phyloP scores from a whole-genome alignment of 2,329 filamentous ascomycete genomes.

The Aspergillus fumigatiaffinis region DNA sequence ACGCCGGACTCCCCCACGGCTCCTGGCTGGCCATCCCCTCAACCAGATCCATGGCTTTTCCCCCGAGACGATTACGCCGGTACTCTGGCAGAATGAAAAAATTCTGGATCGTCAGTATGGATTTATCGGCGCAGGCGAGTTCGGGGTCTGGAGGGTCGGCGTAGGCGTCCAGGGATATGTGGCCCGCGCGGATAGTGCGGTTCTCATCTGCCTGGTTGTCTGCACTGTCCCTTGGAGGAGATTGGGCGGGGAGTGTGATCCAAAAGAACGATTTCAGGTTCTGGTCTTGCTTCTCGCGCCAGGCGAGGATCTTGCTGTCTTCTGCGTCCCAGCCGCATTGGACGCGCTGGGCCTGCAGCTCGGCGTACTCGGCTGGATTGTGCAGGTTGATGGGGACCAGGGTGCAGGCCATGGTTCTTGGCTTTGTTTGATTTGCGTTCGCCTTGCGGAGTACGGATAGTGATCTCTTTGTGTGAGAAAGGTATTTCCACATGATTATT shows the following conservation, averaged over 20 bases:
- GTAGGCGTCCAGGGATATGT: constrained; percentile 26
- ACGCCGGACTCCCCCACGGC: constrained; percentile 15
- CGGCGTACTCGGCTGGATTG: constrained; percentile 7
- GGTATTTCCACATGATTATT: too few relatives aligned
- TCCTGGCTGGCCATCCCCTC: constrained; percentile 13
- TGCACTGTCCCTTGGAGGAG: neutral
- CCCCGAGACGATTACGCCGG: constrained; percentile 14
- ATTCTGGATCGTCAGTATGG: constrained; percentile 16
- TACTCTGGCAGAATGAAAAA: constrained; percentile 25
- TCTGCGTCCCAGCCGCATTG: constrained; percentile 15
- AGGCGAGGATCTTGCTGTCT: constrained; percentile 3
- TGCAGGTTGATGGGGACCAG: constrained; percentile 16
- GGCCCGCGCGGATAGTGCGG: constrained; percentile 16
- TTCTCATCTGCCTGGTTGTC: neutral
- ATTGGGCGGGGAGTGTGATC: constrained; percentile 7
- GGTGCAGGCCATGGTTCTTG: constrained; percentile 6
- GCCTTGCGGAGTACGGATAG: too few relatives aligned
- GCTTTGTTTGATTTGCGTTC: too few relatives aligned
- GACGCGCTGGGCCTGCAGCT: constrained; percentile 12
- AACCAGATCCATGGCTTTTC: constrained; percentile 14
- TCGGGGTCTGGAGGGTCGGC: constrained; percentile 14
- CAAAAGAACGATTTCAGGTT: constrained; percentile 17
- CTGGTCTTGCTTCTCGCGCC: constrained; percentile 9
- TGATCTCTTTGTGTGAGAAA: too few relatives aligned
- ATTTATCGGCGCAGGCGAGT: constrained; percentile 12